These are phyloP conservation scores for Penicillium paneum DNA, from an alignment of 2,329 filamentous ascomycete genomes.

Conservation along the genomic window DNA sequence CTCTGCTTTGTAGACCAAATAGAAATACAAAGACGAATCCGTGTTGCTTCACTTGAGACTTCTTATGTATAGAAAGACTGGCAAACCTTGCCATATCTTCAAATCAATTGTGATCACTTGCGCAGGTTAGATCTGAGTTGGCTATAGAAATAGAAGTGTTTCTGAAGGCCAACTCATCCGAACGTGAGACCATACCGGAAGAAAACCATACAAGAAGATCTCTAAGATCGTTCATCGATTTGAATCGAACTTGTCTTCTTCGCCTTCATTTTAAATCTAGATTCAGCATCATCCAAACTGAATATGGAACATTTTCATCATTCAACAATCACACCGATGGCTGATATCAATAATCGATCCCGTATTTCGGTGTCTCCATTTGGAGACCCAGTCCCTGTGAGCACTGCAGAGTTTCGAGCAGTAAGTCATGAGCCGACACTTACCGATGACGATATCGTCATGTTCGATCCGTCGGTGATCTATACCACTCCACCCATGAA, in stretches of 20 bases:
- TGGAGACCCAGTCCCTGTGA: neutral
- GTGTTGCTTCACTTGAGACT: neutral
- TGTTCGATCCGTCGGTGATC: neutral
- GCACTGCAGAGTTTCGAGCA: neutral
- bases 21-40: conserved; percentile 1
- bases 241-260: neutral
- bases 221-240: neutral
- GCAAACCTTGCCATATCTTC: neutral
- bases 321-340: neutral
- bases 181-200: neutral
- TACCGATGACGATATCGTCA: neutral
- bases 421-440: neutral
- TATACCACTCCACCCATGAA: neutral
- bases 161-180: neutral
- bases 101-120: neutral
- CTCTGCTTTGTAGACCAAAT: conserved; percentile 3
- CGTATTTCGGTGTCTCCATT: conserved; percentile 3
- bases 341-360: neutral
- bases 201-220: neutral
- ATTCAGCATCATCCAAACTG: neutral
- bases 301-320: neutral
- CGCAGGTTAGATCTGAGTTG: neutral
- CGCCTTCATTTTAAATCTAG: neutral
- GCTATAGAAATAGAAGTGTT: neutral
- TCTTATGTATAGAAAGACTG: neutral